phyloP scores from a whole-genome alignment of 1,284 basidiomycete genomes.

The Ustilago sp. region DNA sequence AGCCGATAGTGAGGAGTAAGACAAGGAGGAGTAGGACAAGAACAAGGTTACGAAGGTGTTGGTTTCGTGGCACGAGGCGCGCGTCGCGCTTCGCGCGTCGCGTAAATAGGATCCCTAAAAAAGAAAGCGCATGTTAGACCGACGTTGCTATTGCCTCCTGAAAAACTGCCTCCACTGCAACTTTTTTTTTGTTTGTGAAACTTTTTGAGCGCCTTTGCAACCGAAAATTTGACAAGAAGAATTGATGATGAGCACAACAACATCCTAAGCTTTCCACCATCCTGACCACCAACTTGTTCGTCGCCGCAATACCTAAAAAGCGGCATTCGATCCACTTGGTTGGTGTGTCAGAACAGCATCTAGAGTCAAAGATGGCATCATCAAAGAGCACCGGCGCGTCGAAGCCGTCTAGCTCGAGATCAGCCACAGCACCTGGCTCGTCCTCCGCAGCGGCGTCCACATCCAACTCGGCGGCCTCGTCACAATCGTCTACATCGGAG shows the following conservation, averaged over 20 bases:
- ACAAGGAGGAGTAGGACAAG: not conserved
- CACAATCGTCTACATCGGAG: slow-evolving; percentile 13
- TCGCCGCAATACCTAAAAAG: slow-evolving; percentile 3
- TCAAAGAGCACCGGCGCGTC: slow-evolving; percentile 10
- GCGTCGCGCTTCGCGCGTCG: slow-evolving; percentile 41
- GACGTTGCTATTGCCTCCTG: not conserved
- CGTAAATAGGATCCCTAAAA: slow-evolving; percentile 21
- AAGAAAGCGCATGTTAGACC: not conserved
- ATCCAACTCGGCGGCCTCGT: slow-evolving; percentile 20
- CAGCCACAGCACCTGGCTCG: slow-evolving; percentile 4
- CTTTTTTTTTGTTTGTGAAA: slow-evolving; percentile 1
- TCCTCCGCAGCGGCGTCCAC: slow-evolving; percentile 13
- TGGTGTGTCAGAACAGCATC: not conserved
- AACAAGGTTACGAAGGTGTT: slow-evolving; percentile 15
- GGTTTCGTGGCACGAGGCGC: slow-evolving; percentile 11
- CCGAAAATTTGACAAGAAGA: slow-evolving; percentile 1
- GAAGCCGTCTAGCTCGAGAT: slow-evolving; percentile 19
- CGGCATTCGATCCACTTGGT: not conserved
- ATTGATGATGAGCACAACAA: not conserved
- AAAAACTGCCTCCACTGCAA: slow-evolving; percentile 25
- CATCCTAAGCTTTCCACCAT: not conserved
- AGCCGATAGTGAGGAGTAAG: not conserved
- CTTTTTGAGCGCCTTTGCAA: slow-evolving; percentile 7
- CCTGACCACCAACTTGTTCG: slow-evolving; percentile 3
- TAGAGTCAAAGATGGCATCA: not conserved